These are phyloP conservation scores for Saccharomycopsis fibuligera DNA, from an alignment of 805 yeast species.

Conservation along the genomic window DNA sequence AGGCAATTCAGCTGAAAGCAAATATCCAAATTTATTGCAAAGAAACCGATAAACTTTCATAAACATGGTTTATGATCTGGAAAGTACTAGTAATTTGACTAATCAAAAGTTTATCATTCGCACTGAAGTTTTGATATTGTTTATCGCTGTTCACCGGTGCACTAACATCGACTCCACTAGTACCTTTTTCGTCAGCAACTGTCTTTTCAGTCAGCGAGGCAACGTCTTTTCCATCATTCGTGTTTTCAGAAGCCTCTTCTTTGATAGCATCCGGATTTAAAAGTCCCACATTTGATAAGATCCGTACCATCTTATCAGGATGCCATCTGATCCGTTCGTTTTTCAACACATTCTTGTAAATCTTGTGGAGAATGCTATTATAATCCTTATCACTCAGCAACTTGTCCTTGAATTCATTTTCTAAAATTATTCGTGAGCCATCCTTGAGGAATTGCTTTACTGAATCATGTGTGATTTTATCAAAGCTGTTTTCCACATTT, in stretches of 20 bases:
- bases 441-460: slow-evolving; percentile 15
- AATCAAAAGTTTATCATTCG: slow-evolving; percentile 3
- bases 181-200: neutral
- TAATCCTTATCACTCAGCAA: slow-evolving; percentile 11
- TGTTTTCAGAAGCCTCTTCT: neutral
- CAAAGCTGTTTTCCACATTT: slow-evolving; percentile 30
- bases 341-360: slow-evolving; percentile 25
- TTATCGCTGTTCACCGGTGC: neutral
- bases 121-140: neutral
- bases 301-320: slow-evolving; percentile 47
- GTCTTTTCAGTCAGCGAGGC: too few relatives aligned
- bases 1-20: too few relatives aligned
- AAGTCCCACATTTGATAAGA: slow-evolving; percentile 22
- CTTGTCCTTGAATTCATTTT: slow-evolving; percentile 29
- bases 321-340: slow-evolving; percentile 52
- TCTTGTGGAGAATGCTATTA: neutral
- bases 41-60: neutral
- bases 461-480: slow-evolving; percentile 23
- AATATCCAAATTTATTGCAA: too few relatives aligned
- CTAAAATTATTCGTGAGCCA: slow-evolving; percentile 16
- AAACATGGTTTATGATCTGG: slow-evolving; percentile 15
- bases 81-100: slow-evolving; percentile 12
- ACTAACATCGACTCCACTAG: neutral
- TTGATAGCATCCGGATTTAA: neutral
- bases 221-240: too few relatives aligned